Base-by-base conservation (phyloP, 2,329 filamentous ascomycete species). In the Penicillium capsulatum region DNA sequence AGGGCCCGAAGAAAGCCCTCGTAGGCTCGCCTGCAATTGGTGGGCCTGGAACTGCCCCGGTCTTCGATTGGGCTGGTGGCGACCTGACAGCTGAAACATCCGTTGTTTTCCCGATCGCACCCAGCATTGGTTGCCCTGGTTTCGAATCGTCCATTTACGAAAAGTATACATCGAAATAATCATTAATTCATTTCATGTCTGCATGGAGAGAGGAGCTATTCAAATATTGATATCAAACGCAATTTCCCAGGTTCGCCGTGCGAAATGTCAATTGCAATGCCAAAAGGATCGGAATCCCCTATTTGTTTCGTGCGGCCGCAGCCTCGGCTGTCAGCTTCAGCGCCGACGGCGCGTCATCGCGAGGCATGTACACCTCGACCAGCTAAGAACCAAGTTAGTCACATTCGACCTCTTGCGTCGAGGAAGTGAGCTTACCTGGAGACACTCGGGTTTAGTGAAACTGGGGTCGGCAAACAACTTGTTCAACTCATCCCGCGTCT, bases 351-450 rank as follows among this genome's bases (percentile, higher is more conserved):
- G 86, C 86, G 65, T 94, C 87, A 44, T 88, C 76, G 65, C 78
- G 83, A 7, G 80, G 81, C 79, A 94, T 87, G 57, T 86, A 83
- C 34, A 94, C 57, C 71, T 94, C 88, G 29, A 94, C 86, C 59
- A 94, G 81, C 63, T 89, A 73, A 50, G 83, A 57, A 32, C 7
- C 70, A 29, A 32, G 38, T 55, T 41, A 57, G 48, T 32, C 6
- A 15, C 6, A n/a, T 34, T 20, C 28, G 14, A 30, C 2, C 13
- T 13, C 4, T 1, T 10, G 3, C 9, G 9, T 22, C 15, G 14
- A 17, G 34, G 13, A 20, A 15, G 10, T 24, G n/a, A n/a, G 52
- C 59, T 50, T 48, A 68, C 67, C 55, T 68, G 68, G 39, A 74
- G 58, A 45, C 59, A 63, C 16, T 61, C 71, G 6, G 75, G 71